phyloP scores from a whole-genome alignment of 352 stramenopile genomes.

The Phytophthora kernoviae region DNA sequence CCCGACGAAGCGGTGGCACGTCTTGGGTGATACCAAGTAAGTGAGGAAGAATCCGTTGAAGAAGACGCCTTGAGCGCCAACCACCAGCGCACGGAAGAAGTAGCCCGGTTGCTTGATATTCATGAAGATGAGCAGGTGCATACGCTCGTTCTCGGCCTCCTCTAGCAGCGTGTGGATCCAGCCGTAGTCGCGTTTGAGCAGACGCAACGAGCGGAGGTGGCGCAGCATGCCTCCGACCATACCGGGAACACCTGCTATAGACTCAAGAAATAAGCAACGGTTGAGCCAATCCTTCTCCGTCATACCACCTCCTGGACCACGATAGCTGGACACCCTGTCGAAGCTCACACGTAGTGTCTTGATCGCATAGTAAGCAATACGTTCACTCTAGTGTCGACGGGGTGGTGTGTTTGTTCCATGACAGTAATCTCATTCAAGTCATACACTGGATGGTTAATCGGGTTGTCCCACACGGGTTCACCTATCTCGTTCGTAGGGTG shows the following conservation, averaged over 20 bases:
- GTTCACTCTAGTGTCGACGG: constrained; percentile 26
- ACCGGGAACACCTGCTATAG: constrained; percentile 72
- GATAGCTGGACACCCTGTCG: constrained; percentile 58
- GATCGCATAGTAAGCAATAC: constrained; percentile 37
- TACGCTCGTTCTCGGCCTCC: constrained; percentile 94
- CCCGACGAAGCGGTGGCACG: constrained; percentile 91
- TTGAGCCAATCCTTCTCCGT: constrained; percentile 65
- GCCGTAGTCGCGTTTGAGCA: constrained; percentile 87
- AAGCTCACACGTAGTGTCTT: constrained; percentile 50
- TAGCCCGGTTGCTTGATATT: constrained; percentile 83
- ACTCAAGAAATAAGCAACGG: constrained; percentile 81
- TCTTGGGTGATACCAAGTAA: constrained; percentile 87
- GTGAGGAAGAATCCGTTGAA: constrained; percentile 85
- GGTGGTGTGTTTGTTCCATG: constrained; percentile 41
- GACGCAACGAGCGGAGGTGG: constrained; percentile 85
- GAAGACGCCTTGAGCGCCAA: constrained; percentile 88
- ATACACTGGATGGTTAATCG: constrained; percentile 43
- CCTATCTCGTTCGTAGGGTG: constrained; percentile 2
- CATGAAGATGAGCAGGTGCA: constrained; percentile 93
- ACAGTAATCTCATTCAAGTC: constrained; percentile 32
- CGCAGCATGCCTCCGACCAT: constrained; percentile 77
- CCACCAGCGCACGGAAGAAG: constrained; percentile 80
- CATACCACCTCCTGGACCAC: constrained; percentile 62
- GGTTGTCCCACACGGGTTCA: constrained; percentile 36
- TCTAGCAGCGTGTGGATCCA: constrained; percentile 93